Evolutionary conservation across 208 protist genomes (phyloP).

Genomic region (Leishmania mexicana): DNA sequence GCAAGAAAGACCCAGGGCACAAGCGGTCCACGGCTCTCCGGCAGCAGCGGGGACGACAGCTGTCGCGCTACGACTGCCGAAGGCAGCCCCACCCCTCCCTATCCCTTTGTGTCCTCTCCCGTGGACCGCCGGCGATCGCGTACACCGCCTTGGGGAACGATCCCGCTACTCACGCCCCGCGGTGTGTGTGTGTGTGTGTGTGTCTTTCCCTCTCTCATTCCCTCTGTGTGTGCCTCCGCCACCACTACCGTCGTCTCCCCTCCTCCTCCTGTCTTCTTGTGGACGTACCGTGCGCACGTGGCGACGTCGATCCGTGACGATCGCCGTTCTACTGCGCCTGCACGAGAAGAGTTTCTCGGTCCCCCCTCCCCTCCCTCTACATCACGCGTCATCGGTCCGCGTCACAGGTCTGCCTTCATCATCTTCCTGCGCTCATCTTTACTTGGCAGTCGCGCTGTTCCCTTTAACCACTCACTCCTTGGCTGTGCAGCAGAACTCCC

Average conservation of each 20-base stretch:
- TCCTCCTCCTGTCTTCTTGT: background rate
- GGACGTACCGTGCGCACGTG: background rate
- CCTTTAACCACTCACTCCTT: background rate
- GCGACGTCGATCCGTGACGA: background rate
- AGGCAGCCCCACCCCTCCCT: background rate
- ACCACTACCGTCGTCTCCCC: background rate
- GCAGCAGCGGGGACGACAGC: background rate
- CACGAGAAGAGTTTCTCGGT: background rate
- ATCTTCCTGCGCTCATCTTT: background rate
- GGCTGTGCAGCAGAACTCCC: background rate
- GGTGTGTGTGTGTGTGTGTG: background rate
- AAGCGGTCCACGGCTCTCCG: background rate
- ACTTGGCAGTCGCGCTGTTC: background rate
- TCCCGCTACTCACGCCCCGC: background rate
- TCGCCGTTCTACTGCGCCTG: background rate
- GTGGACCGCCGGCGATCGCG: background rate
- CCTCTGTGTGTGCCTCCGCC: background rate
- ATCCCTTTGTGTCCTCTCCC: background rate
- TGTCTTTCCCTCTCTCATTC: constrained; percentile 10
- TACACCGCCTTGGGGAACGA: background rate
- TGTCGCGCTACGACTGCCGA: background rate
- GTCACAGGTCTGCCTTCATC: background rate
- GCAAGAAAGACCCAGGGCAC: background rate
- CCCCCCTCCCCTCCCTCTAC: background rate
- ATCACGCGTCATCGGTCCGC: background rate